Evolutionary conservation across 495 filamentous ascomycete species (phyloP).

Genomic region (Amniculicola lignicola): DNA sequence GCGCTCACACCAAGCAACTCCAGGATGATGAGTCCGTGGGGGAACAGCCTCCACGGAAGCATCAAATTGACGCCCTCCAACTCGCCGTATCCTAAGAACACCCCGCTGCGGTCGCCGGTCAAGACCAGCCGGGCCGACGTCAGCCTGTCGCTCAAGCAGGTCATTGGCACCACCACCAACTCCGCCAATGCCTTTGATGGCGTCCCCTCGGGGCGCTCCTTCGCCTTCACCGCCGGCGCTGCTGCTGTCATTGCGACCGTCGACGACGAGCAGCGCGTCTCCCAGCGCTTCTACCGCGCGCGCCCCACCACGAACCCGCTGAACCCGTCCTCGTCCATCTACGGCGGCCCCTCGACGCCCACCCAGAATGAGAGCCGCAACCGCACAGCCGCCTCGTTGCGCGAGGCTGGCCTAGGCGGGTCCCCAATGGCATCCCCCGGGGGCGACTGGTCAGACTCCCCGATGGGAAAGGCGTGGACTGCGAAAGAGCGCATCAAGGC

Average conservation of each 20-base stretch:
- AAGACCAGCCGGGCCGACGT: constrained; percentile 50
- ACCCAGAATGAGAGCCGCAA: constrained; percentile 60
- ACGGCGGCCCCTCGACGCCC: constrained; percentile 59
- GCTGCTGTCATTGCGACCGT: constrained; percentile 87
- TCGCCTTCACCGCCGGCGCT: constrained; percentile 89
- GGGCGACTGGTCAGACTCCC: constrained; percentile 56
- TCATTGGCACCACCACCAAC: constrained; percentile 83
- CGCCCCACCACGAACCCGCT: constrained; percentile 72
- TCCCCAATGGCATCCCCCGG: constrained; percentile 44
- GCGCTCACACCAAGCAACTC: constrained; percentile 46
- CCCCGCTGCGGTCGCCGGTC: constrained; percentile 53
- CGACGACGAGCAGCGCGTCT: constrained; percentile 64
- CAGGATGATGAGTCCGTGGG: constrained; percentile 44
- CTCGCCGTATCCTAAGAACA: constrained; percentile 60
- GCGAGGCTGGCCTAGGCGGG: constrained; percentile 53
- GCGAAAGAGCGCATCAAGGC: constrained; percentile 88
- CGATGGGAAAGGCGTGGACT: constrained; percentile 69
- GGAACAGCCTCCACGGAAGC: too few relatives aligned
- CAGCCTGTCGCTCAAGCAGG: constrained; percentile 68
- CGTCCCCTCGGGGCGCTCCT: constrained; percentile 63
- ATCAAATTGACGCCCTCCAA: constrained; percentile 78
- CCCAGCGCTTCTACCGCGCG: constrained; percentile 87
- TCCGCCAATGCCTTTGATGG: constrained; percentile 85
- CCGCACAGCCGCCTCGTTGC: constrained; percentile 51
- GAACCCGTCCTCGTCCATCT: constrained; percentile 51